phyloP scores from a whole-genome alignment of 2,329 filamentous ascomycete genomes.

The Microdochium bolleyi region DNA sequence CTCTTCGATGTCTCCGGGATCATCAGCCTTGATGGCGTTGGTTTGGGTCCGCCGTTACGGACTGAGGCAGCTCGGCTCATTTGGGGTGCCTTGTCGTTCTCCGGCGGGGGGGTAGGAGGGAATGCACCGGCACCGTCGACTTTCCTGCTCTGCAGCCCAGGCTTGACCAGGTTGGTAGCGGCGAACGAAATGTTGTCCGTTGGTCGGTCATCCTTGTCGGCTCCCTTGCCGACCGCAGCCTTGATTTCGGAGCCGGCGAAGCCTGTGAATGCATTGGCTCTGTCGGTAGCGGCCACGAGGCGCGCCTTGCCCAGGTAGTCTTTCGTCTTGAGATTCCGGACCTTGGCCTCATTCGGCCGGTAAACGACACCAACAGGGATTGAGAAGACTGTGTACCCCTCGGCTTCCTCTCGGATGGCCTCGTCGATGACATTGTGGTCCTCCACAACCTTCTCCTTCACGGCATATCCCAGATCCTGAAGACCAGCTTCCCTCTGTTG shows the following conservation, averaged over 20 bases:
- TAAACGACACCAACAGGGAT: constrained; percentile 95
- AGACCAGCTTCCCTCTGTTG: constrained; percentile 86
- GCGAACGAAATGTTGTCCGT: constrained; percentile 83
- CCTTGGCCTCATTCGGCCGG: constrained; percentile 92
- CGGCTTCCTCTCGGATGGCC: constrained; percentile 85
- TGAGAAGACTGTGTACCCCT: constrained; percentile 98
- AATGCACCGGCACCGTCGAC: constrained; percentile 88
- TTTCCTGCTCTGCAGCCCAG: constrained; percentile 68
- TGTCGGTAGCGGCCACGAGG: constrained; percentile 80
- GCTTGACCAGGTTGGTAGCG: constrained; percentile 87
- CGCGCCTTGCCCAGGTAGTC: constrained; percentile 97
- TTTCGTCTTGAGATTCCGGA: constrained; percentile 95
- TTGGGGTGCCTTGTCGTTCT: constrained; percentile 58
- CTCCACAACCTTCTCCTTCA: constrained; percentile 91
- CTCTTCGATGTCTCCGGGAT: constrained; percentile 47
- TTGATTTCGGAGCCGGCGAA: constrained; percentile 75
- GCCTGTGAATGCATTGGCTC: constrained; percentile 72
- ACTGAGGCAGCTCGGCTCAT: constrained; percentile 52
- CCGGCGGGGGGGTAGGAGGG: constrained; percentile 96
- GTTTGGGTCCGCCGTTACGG: constrained; percentile 47
- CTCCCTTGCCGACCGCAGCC: constrained; percentile 45
- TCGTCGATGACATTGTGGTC: constrained; percentile 98
- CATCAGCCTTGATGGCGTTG: constrained; percentile 54
- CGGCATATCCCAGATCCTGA: constrained; percentile 83
- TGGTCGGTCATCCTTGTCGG: constrained; percentile 70